phyloP scores from a whole-genome alignment of 2,329 filamentous ascomycete genomes.

The Pseudocercospora cruenta region DNA sequence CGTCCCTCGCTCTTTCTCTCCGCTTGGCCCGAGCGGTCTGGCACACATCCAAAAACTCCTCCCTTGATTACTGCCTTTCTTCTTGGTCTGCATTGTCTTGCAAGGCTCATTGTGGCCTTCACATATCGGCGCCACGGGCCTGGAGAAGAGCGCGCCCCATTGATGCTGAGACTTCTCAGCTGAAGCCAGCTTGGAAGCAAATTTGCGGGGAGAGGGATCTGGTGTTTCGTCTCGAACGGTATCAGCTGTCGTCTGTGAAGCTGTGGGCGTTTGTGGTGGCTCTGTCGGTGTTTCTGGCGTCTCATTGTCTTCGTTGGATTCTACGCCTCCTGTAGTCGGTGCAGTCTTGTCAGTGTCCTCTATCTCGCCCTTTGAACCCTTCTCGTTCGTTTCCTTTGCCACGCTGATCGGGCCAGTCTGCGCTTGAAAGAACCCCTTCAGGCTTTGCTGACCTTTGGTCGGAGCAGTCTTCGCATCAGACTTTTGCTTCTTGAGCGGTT shows the following conservation, averaged over 20 bases:
- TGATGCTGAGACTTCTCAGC: slow-evolving; percentile 48
- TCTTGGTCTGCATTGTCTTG: slow-evolving; percentile 81
- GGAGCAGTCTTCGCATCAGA: slow-evolving; percentile 39
- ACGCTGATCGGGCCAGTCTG: slow-evolving; percentile 41
- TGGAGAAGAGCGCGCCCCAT: slow-evolving; percentile 83
- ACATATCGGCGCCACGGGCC: slow-evolving; percentile 74
- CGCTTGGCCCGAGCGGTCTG: slow-evolving; percentile 81
- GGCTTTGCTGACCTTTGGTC: slow-evolving; percentile 60
- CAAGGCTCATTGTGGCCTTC: slow-evolving; percentile 85
- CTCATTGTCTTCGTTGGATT: not conserved
- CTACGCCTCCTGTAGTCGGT: not conserved
- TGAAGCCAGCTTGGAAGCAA: slow-evolving; percentile 31
- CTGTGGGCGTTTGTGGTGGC: not conserved
- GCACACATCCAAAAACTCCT: slow-evolving; percentile 69
- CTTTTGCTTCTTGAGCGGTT: slow-evolving; percentile 57
- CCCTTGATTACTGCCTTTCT: slow-evolving; percentile 79
- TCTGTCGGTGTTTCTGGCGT: slow-evolving; percentile 5
- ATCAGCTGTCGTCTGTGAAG: not conserved
- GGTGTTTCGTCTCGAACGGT: not conserved
- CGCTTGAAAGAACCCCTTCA: slow-evolving; percentile 80
- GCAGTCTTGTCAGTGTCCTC: not conserved
- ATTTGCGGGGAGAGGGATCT: slow-evolving; percentile 26
- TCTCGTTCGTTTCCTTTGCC: not conserved
- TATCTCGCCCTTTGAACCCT: not conserved
- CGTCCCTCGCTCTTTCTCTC: slow-evolving; percentile 79